Evolutionary conservation across 2,329 filamentous ascomycete species (phyloP), one percentile per base, ranked within the genome.

Genomic region (Sclerotinia minor): DNA sequence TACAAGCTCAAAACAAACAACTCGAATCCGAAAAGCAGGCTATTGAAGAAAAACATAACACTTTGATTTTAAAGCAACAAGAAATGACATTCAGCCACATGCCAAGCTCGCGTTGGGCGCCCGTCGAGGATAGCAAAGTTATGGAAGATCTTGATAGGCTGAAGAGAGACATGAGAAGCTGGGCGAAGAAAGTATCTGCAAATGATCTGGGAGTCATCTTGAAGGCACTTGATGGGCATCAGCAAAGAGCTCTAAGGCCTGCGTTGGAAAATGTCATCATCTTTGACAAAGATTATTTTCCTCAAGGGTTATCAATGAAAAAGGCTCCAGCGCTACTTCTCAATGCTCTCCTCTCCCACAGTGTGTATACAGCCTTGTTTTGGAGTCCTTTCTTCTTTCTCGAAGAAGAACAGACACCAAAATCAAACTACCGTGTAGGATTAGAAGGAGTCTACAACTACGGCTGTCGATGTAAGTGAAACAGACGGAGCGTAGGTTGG

Each of bases 291-390:
- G 17, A 35, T 35, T 1, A 38, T 15, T 47, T 71, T 49, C 69
- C 69, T 9, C 11, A 49, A 9, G 59, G 59, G 0, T 32, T 72
- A 26, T 52, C 52, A 6, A 11, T 53, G 4, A 6, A 49, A 57
- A 73, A 67, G 60, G n/a, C 58, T 6, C 67, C 69, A 47, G 44
- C 26, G 19, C 66, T 73, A 26, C 60, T 72, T 15, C 45, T 71
- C n/a, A 72, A 68, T 63, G 71, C 71, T 3, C 66, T 72, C 0
- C 68, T 73, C 11, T 50, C 70, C 38, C 47, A 71, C 45, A 29
- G 38, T 58, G n/a, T 71, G 2, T 71, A 69, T 17, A 59, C 15
- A 24, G 67, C 17, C 50, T 55, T 72, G 5, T 68, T 71, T 50
- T 17, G 21, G 2, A 65, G n/a, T 15, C 70, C 70, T 1, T 71